Evolutionary conservation across 164 flowering plant species (phyloP).

Genomic region (Annona cherimola): DNA sequence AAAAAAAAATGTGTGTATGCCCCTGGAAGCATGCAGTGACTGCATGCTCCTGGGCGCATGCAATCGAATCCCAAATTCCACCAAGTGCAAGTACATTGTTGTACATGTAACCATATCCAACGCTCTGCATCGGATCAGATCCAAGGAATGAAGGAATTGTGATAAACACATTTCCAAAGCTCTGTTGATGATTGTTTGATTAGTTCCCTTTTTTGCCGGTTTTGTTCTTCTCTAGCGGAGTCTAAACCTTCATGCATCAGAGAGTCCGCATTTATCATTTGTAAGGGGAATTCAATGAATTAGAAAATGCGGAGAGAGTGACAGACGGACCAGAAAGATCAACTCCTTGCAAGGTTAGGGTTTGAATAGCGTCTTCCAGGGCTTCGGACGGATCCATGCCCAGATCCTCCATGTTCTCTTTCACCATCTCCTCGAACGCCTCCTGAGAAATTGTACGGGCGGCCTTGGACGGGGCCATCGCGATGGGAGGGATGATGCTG

Average conservation of each 20-base stretch:
- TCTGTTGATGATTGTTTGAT: background rate
- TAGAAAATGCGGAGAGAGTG: background rate
- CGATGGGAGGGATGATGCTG: background rate
- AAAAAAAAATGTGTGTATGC: too few species aligned
- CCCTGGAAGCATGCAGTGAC: too few species aligned
- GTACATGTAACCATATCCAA: background rate
- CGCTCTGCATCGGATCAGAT: background rate
- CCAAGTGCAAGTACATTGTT: background rate
- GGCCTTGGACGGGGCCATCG: slow-evolving; percentile 23
- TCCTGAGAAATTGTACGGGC: slow-evolving; percentile 65
- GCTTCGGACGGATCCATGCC: slow-evolving; percentile 94
- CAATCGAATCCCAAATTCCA: background rate
- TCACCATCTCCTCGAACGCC: slow-evolving; percentile 82
- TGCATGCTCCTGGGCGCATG: background rate
- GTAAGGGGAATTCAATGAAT: background rate
- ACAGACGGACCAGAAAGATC: slow-evolving; percentile 67
- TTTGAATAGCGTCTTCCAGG: slow-evolving; percentile 79
- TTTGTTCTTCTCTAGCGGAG: too few species aligned
- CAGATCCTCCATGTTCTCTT: slow-evolving; percentile 88
- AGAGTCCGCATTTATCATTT: background rate
- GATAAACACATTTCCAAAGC: background rate
- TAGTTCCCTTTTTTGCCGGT: too few species aligned
- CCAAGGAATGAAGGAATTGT: too few species aligned
- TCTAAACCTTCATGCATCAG: background rate
- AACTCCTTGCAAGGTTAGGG: slow-evolving; percentile 92